Percentiles rank a stretch among this genome's conserved stretches.
Evolutionary conservation across 2,329 filamentous ascomycete genomes (phyloP).

Genomic region (Neonectria magnoliae): DNA sequence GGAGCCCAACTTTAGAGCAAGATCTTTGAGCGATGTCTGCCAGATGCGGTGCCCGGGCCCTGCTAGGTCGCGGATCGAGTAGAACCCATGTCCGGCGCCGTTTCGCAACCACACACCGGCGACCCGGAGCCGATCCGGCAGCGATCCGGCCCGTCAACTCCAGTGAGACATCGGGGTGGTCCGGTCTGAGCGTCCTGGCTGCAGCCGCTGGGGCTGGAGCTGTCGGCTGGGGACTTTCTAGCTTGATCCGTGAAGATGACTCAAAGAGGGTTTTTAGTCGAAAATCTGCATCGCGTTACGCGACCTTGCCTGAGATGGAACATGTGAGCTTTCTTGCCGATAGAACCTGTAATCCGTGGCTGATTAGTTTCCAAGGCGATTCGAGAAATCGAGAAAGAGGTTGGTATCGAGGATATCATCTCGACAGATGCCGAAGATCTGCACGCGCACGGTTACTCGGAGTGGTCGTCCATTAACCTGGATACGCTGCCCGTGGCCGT

Average conservation of each 20-base stretch:
- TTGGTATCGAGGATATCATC: slow-evolving; percentile 64
- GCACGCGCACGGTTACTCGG: slow-evolving; percentile 71
- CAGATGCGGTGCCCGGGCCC: slow-evolving; percentile 28
- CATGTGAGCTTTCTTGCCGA: slow-evolving; percentile 42
- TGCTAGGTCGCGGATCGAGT: slow-evolving; percentile 31
- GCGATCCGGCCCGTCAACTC: slow-evolving; percentile 13
- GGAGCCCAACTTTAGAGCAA: not conserved
- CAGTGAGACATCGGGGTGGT: slow-evolving; percentile 36
- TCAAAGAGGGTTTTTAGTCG: slow-evolving; percentile 27
- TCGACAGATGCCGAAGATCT: slow-evolving; percentile 72
- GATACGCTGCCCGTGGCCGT: slow-evolving; percentile 71
- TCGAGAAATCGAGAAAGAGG: slow-evolving; percentile 61
- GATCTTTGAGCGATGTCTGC: slow-evolving; percentile 21
- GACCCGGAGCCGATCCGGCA: slow-evolving; percentile 20
- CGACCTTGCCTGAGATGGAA: slow-evolving; percentile 55
- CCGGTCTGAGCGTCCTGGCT: slow-evolving; percentile 48
- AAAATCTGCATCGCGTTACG: slow-evolving; percentile 48
- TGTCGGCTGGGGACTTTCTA: slow-evolving; percentile 54
- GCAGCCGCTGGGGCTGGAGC: slow-evolving; percentile 53
- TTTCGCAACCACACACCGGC: slow-evolving; percentile 25
- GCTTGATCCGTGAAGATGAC: slow-evolving; percentile 33
- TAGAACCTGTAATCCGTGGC: not conserved
- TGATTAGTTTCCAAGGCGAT: slow-evolving; percentile 58
- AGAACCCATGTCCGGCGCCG: slow-evolving; percentile 23
- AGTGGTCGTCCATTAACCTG: slow-evolving; percentile 72